These are phyloP conservation scores for Graphilbum fragrans DNA, from an alignment of 2,329 filamentous ascomycete species.

Conservation along the genomic window DNA sequence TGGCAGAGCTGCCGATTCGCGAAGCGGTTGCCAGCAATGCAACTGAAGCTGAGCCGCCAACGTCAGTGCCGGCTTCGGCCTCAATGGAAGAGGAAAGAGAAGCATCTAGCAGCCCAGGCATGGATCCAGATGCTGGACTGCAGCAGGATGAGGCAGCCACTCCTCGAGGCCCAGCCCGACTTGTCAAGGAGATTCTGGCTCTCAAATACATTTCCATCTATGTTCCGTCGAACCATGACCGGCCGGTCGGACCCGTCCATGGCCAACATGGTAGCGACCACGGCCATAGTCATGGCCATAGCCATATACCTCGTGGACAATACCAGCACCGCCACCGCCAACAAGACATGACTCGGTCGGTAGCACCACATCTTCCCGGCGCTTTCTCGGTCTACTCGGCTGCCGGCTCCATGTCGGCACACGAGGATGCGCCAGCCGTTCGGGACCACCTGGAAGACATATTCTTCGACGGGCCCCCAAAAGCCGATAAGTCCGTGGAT, in stretches of 20 bases:
- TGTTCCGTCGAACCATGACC: conserved; percentile 36
- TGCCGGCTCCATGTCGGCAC: conserved; percentile 4
- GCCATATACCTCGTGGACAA: neutral
- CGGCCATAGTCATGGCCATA: neutral
- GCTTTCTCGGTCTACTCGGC: conserved; percentile 41
- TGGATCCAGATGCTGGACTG: neutral
- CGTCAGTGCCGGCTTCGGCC: no score
- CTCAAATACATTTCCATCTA: conserved; percentile 41
- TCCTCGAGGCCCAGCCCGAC: conserved; percentile 38
- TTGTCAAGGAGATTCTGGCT: conserved; percentile 42
- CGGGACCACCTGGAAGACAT: conserved; percentile 9
- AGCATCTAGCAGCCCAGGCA: neutral
- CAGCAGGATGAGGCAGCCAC: conserved; percentile 30
- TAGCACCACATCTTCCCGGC: conserved; percentile 43
- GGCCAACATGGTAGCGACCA: neutral
- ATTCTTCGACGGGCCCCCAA: neutral
- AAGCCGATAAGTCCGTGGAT: conserved; percentile 28
- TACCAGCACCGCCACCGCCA: neutral
- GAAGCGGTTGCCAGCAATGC: no score
- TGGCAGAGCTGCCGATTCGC: no score
- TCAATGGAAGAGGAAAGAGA: neutral
- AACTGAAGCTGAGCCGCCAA: no score
- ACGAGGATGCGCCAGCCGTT: conserved; percentile 1
- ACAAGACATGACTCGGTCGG: conserved; percentile 20
- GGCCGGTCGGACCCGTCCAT: neutral